Conservation (phyloP, 768 basidiomycete genomes). For the Mycena kentingensis region DNA sequence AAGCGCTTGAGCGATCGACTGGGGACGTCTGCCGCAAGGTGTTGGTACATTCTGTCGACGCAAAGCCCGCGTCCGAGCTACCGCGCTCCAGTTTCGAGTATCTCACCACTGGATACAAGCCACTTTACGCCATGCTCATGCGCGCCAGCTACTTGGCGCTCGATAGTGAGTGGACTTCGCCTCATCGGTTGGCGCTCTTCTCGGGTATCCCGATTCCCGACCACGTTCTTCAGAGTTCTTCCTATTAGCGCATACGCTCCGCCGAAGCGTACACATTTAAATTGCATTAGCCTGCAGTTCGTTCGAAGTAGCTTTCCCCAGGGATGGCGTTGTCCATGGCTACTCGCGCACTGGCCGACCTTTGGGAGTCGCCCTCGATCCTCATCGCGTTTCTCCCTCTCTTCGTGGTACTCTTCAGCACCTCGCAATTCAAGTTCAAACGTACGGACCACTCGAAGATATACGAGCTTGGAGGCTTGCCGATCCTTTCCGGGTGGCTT, state of each 20-base stretch:
- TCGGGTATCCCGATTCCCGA: neutral
- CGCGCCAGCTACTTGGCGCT: no score
- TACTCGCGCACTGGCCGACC: neutral
- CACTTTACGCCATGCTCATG: no score
- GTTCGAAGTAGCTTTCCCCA: neutral
- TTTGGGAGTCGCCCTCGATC: no score
- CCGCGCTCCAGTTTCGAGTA: no score
- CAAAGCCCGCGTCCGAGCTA: no score
- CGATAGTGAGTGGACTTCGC: no score
- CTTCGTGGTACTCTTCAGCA: neutral
- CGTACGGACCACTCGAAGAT: constrained; percentile 3
- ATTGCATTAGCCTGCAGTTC: neutral
- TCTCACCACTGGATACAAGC: no score
- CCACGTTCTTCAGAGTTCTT: constrained; percentile 1
- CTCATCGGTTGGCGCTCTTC: no score
- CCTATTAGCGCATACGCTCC: constrained; percentile 8
- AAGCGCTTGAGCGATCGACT: no score
- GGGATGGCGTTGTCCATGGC: neutral
- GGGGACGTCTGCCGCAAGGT: no score
- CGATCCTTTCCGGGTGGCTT: constrained; percentile 32
- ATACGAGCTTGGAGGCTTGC: constrained; percentile 27
- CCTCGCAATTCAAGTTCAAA: neutral
- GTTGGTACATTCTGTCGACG: no score
- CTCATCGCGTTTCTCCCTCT: neutral
- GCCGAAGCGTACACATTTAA: constrained; percentile 3